Base-by-base conservation (phyloP, 1,284 basidiomycete species). In the Ceratobasidium sp. region DNA sequence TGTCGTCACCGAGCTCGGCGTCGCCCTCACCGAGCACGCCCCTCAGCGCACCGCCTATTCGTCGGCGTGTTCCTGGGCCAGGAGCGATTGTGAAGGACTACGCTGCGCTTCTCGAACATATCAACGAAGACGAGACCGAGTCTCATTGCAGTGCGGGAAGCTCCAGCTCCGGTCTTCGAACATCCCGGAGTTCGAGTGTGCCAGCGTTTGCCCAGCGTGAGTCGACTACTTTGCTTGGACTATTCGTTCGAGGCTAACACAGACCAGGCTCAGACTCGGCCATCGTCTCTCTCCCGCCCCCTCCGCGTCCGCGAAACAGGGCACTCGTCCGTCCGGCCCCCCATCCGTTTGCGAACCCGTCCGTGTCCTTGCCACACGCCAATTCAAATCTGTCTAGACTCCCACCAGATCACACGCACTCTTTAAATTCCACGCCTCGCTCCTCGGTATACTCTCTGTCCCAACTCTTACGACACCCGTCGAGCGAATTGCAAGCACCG, bases 221-320 rank as follows among this genome's bases (percentile, higher is more conserved):
- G 71, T 55, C 18, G 26, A 6, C 4, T 12, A 63, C 10, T 67
- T 56, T 20, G 26, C 15, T 40, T 18, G 28, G n/a, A 13, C 49
- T 23, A 28, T 10, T n/a, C 56, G 28, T n/a, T 33, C 9, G 53
- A n/a, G n/a, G n/a, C n/a, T n/a, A n/a, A n/a, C n/a, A n/a, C n/a
- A n/a, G n/a, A n/a, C n/a, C 26, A 72, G 72, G 49, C 40, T 64
- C 61, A 66, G 72, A 64, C 28, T 75, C 58, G 10, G 44, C 40
- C 23, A 28, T 40, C 3, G 71, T 73, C 71, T 76, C 73, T 23
- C 73, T 77, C 64, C 73, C 63, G n/a, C 73, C 73, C 13, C 73
- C 73, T 13, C 73, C 73, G 20, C 63, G 73, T 18, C 73, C 73
- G 6, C 63, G 73, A 28, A 77, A 77, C 63, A 55, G 40, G 51